Conservation (phyloP, 1,284 basidiomycete genomes). For the Cystobasidium sp. region DNA sequence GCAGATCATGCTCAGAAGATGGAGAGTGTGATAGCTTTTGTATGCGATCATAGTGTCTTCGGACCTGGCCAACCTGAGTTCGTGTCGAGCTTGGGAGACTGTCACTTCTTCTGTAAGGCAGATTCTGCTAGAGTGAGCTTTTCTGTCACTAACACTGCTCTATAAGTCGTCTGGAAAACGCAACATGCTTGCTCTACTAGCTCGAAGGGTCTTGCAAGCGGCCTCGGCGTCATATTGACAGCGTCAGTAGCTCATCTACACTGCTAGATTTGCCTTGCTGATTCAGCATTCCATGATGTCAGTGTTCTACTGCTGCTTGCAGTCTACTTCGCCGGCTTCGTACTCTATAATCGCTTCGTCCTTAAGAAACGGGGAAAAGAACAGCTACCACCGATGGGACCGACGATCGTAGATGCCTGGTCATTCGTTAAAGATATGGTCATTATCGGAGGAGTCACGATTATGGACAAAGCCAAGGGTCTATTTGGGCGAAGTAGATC, state of each 20-base stretch:
- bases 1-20: slow-evolving; percentile 20
- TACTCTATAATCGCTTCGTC: slow-evolving; percentile 38
- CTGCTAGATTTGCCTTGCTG: background rate
- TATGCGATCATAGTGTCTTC: slow-evolving; percentile 32
- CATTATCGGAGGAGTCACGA: slow-evolving; percentile 23
- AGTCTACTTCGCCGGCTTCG: slow-evolving; percentile 38
- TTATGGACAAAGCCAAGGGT: slow-evolving; percentile 7
- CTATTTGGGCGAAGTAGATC: slow-evolving; percentile 23
- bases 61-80: slow-evolving; percentile 39
- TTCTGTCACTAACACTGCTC: too few species aligned
- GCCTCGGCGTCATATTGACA: slow-evolving; percentile 31
- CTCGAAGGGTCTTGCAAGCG: slow-evolving; percentile 23
- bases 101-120: slow-evolving; percentile 35
- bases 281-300: background rate
- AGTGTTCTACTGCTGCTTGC: slow-evolving; percentile 24
- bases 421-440: slow-evolving; percentile 31
- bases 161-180: slow-evolving; percentile 33
- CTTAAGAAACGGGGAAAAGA: slow-evolving; percentile 35
- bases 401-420: slow-evolving; percentile 32
- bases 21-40: slow-evolving; percentile 34
- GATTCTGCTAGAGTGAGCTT: background rate
- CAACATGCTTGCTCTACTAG: slow-evolving; percentile 40
- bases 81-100: slow-evolving; percentile 26
- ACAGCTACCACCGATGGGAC: slow-evolving; percentile 39
- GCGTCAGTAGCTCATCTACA: background rate